Conservation (phyloP, 345 rosid genomes). For the Erysimum cheiranthoides region DNA sequence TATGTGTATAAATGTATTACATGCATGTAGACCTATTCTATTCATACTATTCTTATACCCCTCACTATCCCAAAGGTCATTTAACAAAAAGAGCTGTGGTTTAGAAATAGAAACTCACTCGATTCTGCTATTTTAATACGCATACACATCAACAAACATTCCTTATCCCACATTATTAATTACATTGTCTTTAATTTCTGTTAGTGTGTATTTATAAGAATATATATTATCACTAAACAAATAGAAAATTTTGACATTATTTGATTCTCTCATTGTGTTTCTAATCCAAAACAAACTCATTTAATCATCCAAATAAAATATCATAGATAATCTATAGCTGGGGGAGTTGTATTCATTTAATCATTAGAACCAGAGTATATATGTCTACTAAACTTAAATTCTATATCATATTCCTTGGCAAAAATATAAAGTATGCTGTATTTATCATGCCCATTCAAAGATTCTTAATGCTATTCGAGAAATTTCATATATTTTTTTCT, state of each 20-base stretch:
- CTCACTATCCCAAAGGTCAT: conserved; percentile 37
- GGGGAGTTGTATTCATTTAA: conserved; percentile 35
- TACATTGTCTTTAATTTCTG: conserved; percentile 21
- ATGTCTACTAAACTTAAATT: conserved; percentile 10
- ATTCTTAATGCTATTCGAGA: conserved; percentile 14
- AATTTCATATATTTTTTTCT: neutral
- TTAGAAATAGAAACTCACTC: conserved; percentile 17
- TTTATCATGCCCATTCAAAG: conserved; percentile 38
- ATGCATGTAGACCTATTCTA: neutral
- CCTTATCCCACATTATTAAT: conserved; percentile 21
- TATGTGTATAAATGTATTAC: neutral
- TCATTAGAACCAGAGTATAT: conserved; percentile 19
- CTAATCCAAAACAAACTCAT: conserved; percentile 14
- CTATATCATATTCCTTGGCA: neutral
- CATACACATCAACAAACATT: conserved; percentile 35
- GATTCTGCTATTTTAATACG: conserved; percentile 9
- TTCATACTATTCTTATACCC: conserved; percentile 19
- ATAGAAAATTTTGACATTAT: neutral
- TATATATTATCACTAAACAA: conserved; percentile 6
- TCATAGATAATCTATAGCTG: conserved; percentile 28
- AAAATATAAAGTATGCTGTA: conserved; percentile 14
- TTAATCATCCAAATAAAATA: conserved; percentile 26
- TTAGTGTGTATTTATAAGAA: neutral
- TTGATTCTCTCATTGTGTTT: conserved; percentile 2
- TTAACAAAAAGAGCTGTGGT: conserved; percentile 14